phyloP scores from a whole-genome alignment of 176 grass and related monocot genomes.

The Cenchrus purpureus region DNA sequence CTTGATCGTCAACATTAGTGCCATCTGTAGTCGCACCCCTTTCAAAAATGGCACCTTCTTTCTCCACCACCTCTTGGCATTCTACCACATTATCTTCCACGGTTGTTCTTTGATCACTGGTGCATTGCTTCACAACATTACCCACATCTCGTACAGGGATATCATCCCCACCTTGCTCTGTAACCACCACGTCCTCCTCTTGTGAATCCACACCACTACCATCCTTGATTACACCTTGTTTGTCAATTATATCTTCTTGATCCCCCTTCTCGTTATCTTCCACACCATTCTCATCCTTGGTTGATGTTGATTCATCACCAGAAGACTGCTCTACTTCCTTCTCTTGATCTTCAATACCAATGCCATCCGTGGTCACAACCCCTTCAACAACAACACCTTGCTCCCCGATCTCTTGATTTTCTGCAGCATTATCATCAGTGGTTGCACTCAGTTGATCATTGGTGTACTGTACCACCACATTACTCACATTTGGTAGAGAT shows the following conservation, averaged over 20 bases:
- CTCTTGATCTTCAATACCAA: slow-evolving; percentile 32
- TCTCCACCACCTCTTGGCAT: slow-evolving; percentile 18
- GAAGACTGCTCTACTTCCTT: background rate
- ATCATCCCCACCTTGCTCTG: background rate
- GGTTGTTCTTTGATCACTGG: slow-evolving; percentile 7
- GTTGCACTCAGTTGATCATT: background rate
- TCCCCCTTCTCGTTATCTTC: background rate
- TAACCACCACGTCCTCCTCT: background rate
- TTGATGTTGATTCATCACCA: background rate
- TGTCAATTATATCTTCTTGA: background rate
- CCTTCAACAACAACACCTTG: background rate
- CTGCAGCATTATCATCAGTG: background rate
- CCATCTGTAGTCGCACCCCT: background rate
- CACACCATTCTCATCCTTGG: background rate
- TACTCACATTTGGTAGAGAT: background rate
- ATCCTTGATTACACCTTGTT: background rate
- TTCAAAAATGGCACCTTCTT: background rate
- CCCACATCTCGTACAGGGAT: background rate
- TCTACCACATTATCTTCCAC: background rate
- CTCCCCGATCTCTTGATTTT: slow-evolving; percentile 13
- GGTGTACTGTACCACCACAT: background rate
- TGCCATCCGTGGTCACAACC: background rate
- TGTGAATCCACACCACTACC: background rate
- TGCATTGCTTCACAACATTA: background rate
- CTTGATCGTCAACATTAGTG: slow-evolving; percentile 23